Evolutionary conservation across 192 early-diverging fungal genomes (phyloP).

Genomic region (Linnemannia hyalina): DNA sequence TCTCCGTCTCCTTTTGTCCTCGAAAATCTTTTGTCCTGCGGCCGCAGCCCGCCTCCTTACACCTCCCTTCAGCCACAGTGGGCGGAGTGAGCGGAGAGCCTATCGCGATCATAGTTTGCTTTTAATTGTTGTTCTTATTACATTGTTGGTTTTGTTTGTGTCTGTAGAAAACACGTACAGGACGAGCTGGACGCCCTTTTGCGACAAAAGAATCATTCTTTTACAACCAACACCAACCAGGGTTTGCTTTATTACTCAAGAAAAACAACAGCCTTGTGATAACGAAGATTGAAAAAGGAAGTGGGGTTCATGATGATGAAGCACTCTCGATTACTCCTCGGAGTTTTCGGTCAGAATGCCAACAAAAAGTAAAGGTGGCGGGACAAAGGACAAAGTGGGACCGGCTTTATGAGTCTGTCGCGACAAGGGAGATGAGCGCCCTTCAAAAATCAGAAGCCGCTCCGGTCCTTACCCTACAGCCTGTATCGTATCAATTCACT

Average conservation of each 20-base stretch:
- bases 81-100: neutral
- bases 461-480: neutral
- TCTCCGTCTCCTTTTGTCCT: neutral
- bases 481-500: neutral
- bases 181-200: too few relatives aligned
- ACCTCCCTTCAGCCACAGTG: conserved; percentile 1
- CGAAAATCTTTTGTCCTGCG: neutral
- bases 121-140: neutral
- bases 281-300: neutral
- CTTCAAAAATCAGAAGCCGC: neutral
- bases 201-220: too few relatives aligned
- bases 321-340: neutral
- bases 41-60: neutral
- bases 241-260: too few relatives aligned
- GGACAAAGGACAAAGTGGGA: neutral
- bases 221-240: too few relatives aligned
- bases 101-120: neutral
- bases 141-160: too few relatives aligned
- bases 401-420: neutral
- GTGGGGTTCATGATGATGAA: neutral
- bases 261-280: neutral
- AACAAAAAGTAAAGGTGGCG: neutral
- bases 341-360: neutral
- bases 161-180: neutral
- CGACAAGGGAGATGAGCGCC: neutral